Percentiles rank a stretch among this genome's conserved stretches.
These are phyloP conservation scores for Schizophyllum amplum DNA, from an alignment of 1,284 basidiomycete genomes.

Conservation along the genomic window DNA sequence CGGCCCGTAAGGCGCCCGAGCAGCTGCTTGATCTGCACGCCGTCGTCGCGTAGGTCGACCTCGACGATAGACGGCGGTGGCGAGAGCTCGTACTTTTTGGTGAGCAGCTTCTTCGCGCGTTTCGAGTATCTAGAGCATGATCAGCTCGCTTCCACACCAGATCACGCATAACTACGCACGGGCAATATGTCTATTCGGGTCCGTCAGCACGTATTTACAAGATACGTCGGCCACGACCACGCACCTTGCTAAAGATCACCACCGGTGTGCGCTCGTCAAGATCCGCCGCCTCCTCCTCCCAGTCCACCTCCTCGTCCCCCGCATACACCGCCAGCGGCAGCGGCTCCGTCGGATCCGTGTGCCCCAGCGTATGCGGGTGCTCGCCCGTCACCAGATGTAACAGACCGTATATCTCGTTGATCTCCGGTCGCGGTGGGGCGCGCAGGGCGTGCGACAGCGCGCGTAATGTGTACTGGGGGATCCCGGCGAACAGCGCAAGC, in stretches of 20 bases:
- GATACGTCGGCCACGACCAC: slow-evolving; percentile 8
- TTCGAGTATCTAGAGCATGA: slow-evolving; percentile 46
- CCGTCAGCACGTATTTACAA: not conserved
- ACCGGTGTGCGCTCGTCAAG: slow-evolving; percentile 52
- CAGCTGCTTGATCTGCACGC: slow-evolving; percentile 53
- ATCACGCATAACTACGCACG: slow-evolving; percentile 27
- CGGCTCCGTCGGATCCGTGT: slow-evolving; percentile 18
- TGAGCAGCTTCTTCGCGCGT: slow-evolving; percentile 62
- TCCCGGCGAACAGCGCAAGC: not conserved
- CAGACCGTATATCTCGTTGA: slow-evolving; percentile 58
- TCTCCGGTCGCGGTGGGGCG: slow-evolving; percentile 13
- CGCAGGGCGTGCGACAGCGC: not conserved
- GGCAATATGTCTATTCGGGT: slow-evolving; percentile 54
- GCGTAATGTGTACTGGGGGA: not conserved
- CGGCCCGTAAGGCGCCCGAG: slow-evolving; percentile 59
- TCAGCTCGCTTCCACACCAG: not conserved
- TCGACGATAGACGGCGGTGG: slow-evolving; percentile 70
- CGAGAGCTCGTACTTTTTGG: slow-evolving; percentile 46
- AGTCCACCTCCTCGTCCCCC: slow-evolving; percentile 32
- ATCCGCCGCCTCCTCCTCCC: slow-evolving; percentile 35
- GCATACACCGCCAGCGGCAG: slow-evolving; percentile 43
- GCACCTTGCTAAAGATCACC: slow-evolving; percentile 75
- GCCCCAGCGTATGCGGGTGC: slow-evolving; percentile 23
- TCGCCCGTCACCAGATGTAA: slow-evolving; percentile 49
- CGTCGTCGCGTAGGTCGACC: slow-evolving; percentile 65